Evolutionary conservation across 83 land plant species (phyloP), one percentile per base, ranked within the genome.

Genomic region (Isoetes engelmannii): DNA sequence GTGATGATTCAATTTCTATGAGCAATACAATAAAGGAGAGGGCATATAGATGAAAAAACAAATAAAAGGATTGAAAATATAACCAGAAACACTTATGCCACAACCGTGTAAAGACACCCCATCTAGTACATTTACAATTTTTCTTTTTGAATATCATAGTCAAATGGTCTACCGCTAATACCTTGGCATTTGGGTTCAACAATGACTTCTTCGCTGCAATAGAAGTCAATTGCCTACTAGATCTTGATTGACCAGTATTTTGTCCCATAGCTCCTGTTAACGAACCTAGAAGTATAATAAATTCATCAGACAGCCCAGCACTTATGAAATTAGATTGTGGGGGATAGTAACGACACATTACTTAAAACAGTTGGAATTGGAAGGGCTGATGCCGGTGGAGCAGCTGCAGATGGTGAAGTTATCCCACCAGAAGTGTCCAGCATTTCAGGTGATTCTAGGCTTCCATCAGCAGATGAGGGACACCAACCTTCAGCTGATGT

Each of bases 151-250:
- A 28, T 28, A 28, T 28, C 37, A 28, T 0, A 28, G 37, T 28
- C 37, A 28, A 28, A 28, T 28, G 37, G 37, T 28, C 37, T 28
- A 28, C 37, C 37, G 37, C 37, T 12, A 7, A 4, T 67, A 80
- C 84, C 76, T 82, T 82, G 12, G 80, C 83, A 68, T 82, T 75
- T 4, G 73, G 67, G 72, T 80, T 82, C 47, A 82, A 59, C 5
- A 73, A 6, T 3, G 71, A 72, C 53, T 69, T 82, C 64, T 56
- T 80, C 5, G 54, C 62, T 58, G 76, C 4, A 6, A 45, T 54
- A 74, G 73, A 53, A 13, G 78, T 59, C 50, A 68, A 49, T 20
- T 28, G 37, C 37, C 37, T 28, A 28, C 37, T 28, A 28, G 37
- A 28, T 28, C 37, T 28, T 28, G 37, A 28, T 28, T 28, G 37